Base-by-base conservation (phyloP, 306 rosid genomes). In the Prunus kanzakura region DNA sequence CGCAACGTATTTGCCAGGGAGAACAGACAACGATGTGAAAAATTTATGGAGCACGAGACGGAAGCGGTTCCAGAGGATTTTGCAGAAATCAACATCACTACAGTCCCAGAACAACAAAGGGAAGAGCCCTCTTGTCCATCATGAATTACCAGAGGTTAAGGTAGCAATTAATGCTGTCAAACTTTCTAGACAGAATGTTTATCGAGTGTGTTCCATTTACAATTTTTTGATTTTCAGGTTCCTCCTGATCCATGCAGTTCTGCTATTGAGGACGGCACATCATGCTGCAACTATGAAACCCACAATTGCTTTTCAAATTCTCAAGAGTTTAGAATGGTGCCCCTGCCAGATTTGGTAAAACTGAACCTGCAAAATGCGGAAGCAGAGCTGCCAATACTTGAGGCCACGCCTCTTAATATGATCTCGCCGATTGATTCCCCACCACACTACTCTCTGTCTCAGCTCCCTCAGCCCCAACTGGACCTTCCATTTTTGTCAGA, bases 11-110 rank as follows among this genome's bases (percentile, higher is more conserved):
- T 79, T 91, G 80, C 68, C 56, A 8, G 96, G 90, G 15, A 83
- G 96, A 78, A 91, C 93, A 0, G 91, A 87, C 32, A 85, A 91
- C 30, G 88, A 88, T 82, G 96, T 91, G 54, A 91, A 88, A 71
- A 91, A 90, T 52, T 88, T 86, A 50, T 88, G 93, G 96, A 88
- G 93, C 56, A 87, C 85, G 4, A 82, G 90, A 51, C 75, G 78
- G 22, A 87, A 87, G 38, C 87, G 78, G 81, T 47, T 90, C 69
- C 77, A 83, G 64, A 85, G 89, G 76, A 75, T 67, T 78, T 51
- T 70, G 75, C 82, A 63, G 67, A 86, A 41, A 58, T 71, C 90
- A 49, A 38, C 84, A 32, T 64, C 82, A 7, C 64, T 70, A 51
- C 81, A 84, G 76, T 41, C 76, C n/a, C 82, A 74, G 16, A 81